Conservation (phyloP, 2,329 filamentous ascomycete genomes). For the Penicillium rolfsii region DNA sequence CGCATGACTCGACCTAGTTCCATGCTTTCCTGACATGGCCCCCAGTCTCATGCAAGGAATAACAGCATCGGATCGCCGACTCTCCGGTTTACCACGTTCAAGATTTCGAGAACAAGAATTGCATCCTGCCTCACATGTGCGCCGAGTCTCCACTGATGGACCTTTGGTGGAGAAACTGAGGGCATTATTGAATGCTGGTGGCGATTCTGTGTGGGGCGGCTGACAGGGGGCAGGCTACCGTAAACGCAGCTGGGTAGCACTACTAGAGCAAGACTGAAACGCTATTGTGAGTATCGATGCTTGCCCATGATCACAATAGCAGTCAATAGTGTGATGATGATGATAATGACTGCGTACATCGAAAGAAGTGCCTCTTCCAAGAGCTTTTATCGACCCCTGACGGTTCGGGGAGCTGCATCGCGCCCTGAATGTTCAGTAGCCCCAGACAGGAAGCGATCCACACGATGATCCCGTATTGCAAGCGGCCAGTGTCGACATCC, state of each 20-base stretch:
- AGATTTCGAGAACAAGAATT: neutral
- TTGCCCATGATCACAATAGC: neutral
- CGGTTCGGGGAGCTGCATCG: neutral
- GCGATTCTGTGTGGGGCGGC: constrained; percentile 13
- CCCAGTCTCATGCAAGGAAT: too few relatives aligned
- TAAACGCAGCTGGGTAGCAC: neutral
- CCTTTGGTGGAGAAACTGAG: constrained; percentile 6
- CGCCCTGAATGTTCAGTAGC: neutral
- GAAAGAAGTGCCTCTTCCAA: neutral
- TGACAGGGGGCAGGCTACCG: constrained; percentile 3
- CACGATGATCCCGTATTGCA: constrained; percentile 4
- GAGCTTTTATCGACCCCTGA: neutral
- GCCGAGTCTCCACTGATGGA: constrained; percentile 2
- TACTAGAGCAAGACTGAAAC: neutral
- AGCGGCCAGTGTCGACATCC: constrained; percentile 4
- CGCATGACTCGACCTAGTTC: too few relatives aligned
- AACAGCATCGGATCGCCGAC: neutral
- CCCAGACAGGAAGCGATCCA: constrained; percentile 6
- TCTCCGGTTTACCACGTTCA: neutral
- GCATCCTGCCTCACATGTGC: neutral
- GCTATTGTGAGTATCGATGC: neutral
- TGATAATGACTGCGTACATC: neutral
- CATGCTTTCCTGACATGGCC: too few relatives aligned
- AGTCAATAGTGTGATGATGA: constrained; percentile 3
- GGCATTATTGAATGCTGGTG: constrained; percentile 17